phyloP scores from a whole-genome alignment of 148 eudicot genomes.

The Camellia granthamiana region DNA sequence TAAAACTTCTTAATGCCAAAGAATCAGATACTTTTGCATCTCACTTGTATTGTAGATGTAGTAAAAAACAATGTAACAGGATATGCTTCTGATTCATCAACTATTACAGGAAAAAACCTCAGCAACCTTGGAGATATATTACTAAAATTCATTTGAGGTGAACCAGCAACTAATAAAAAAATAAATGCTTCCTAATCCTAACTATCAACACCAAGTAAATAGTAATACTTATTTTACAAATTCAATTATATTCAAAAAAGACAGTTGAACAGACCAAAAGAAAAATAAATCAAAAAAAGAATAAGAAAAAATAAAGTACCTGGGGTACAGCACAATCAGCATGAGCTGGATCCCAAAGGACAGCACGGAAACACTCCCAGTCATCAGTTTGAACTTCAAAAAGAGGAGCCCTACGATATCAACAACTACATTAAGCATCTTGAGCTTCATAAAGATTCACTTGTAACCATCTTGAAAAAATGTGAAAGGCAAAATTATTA shows the following conservation, averaged over 20 bases:
- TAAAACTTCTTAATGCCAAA: too few relatives aligned
- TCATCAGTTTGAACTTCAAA: constrained; percentile 90
- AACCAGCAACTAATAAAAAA: neutral
- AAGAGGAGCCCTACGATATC: constrained; percentile 80
- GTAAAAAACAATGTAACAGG: too few relatives aligned
- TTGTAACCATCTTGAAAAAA: neutral
- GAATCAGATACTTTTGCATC: too few relatives aligned
- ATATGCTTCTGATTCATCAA: too few relatives aligned
- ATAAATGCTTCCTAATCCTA: too few relatives aligned
- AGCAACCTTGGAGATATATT: neutral
- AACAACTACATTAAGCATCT: constrained; percentile 20
- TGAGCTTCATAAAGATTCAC: neutral
- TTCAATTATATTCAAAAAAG: neutral
- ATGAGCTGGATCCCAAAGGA: constrained; percentile 82
- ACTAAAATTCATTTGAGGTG: neutral
- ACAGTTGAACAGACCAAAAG: neutral
- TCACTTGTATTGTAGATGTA: too few relatives aligned
- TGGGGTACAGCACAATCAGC: constrained; percentile 97
- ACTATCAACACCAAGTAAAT: neutral
- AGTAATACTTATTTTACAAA: neutral
- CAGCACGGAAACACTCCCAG: constrained; percentile 85
- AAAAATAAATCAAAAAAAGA: neutral
- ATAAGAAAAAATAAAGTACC: constrained; percentile 35
- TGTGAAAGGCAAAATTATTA: neutral
- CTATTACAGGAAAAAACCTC: neutral